Conservation (phyloP, 495 filamentous ascomycete species). For the Cercophora scortea region DNA sequence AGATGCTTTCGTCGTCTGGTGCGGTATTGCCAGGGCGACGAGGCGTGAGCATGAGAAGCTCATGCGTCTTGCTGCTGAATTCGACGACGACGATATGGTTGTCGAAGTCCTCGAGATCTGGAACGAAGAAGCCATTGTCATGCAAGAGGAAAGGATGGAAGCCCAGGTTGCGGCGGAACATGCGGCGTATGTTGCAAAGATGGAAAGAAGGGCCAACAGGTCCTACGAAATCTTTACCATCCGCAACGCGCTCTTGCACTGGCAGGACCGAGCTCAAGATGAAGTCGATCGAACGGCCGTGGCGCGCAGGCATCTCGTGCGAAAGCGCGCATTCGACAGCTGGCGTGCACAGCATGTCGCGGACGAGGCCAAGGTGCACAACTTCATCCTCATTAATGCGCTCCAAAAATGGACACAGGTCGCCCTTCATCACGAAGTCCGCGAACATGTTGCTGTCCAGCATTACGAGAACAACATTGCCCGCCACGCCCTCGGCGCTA, state of each 20-base stretch:
- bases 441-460: conserved; percentile 14
- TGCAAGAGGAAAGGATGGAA: conserved; percentile 7
- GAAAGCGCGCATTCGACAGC: conserved; percentile 65
- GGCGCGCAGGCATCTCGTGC: conserved; percentile 61
- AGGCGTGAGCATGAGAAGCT: conserved; percentile 6
- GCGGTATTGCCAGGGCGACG: not conserved
- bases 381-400: conserved; percentile 48
- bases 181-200: conserved; percentile 13
- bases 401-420: conserved; percentile 21
- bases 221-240: conserved; percentile 22
- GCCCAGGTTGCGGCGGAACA: conserved; percentile 13
- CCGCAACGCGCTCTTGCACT: conserved; percentile 10
- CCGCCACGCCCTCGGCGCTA: conserved; percentile 4
- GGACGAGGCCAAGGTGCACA: conserved; percentile 64
- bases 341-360: conserved; percentile 70
- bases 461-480: conserved; percentile 7
- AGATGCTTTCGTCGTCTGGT: conserved; percentile 13
- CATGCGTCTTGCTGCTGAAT: conserved; percentile 2
- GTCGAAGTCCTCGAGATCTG: conserved; percentile 19
- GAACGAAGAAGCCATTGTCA: conserved; percentile 7
- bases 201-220: conserved; percentile 22
- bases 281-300: conserved; percentile 43
- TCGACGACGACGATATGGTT: conserved; percentile 16
- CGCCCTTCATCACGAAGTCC: conserved; percentile 20
- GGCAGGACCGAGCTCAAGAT: conserved; percentile 16